Base-by-base conservation (phyloP, 2,329 filamentous ascomycete genomes). In the Dactylellina sp. region DNA sequence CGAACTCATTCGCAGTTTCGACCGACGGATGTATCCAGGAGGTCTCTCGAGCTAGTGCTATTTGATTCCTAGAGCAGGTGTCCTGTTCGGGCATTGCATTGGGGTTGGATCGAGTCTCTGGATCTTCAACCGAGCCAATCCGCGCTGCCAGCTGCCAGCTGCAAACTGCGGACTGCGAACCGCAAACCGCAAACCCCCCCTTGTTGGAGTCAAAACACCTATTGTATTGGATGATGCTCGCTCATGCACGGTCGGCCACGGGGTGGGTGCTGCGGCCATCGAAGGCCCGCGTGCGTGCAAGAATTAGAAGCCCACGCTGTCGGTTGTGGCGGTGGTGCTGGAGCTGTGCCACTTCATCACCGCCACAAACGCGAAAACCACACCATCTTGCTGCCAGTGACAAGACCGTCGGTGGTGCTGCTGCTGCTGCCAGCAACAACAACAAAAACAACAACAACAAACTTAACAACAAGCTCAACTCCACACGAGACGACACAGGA, bases 291-390 rank as follows among this genome's bases (percentile, higher is more conserved):
- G 28, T 32, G 9, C 28, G 5, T 32, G 28, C 37, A 12, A 40
- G 37, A 16, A n/a, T n/a, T n/a, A n/a, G n/a, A n/a, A n/a, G n/a
- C n/a, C n/a, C n/a, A n/a, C n/a, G n/a, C n/a, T 40, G 3, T 40
- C 37, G 6, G 37, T 40, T 40, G 37, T 40, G 37, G 11, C 37
- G 9, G 37, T 40, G 37, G 14, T 16, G 47, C 22, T 14, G n/a
- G 32, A 40, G 44, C 42, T n/a, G 47, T 39, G 18, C n/a, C n/a
- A n/a, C n/a, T n/a, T n/a, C n/a, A 2, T 28, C 56, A 61, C 64
- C 39, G 56, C 64, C 64, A 62, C 49, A 39, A 56, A 70, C 64
- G 56, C 64, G 64, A 61, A 70, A 57, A 40, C 16, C n/a, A 60
- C 53, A 61, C 64, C 50, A 53, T 53, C 47, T 32, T 22, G 42